A percentile compares a stretch with the other conserved stretches of the same genome.
Conservation (phyloP, 2,329 filamentous ascomycete species). For the Beauveria sp. region DNA sequence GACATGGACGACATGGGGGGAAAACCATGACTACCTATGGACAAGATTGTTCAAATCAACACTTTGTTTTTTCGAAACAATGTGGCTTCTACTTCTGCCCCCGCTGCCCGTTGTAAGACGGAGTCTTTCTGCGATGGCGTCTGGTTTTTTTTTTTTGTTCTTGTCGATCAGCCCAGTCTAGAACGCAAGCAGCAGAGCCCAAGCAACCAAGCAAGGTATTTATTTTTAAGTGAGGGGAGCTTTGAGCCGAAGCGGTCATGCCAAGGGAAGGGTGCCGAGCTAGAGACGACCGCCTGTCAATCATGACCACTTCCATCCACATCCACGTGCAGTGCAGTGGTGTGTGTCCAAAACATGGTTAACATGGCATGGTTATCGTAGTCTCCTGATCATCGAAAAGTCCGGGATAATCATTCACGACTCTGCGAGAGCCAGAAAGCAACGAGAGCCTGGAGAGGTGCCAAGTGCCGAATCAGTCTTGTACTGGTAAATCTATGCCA, state of each 20-base stretch:
- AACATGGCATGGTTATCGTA: too few species aligned
- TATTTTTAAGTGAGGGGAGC: not conserved
- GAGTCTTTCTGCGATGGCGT: not conserved
- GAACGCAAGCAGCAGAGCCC: not conserved
- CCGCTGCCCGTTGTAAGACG: conserved; percentile 1
- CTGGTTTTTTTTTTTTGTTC: not conserved
- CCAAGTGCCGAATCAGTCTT: not conserved
- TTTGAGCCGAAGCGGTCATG: not conserved
- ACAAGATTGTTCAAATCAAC: not conserved
- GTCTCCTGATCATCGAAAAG: too few species aligned
- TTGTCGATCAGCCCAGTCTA: conserved; percentile 3
- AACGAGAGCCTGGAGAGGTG: too few species aligned
- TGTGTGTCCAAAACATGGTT: too few species aligned
- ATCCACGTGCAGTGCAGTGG: too few species aligned
- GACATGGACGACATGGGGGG: not conserved
- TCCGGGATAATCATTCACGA: too few species aligned
- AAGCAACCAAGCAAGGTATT: not conserved
- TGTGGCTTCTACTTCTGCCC: not conserved
- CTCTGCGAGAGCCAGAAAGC: too few species aligned
- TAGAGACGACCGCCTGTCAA: not conserved
- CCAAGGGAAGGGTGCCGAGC: not conserved
- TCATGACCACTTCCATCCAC: not conserved
- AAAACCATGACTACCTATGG: not conserved
- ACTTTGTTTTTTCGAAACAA: not conserved
- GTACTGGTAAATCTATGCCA: not conserved